Base-by-base conservation (phyloP, 2,329 filamentous ascomycete genomes). In the Aspergillus jensenii region DNA sequence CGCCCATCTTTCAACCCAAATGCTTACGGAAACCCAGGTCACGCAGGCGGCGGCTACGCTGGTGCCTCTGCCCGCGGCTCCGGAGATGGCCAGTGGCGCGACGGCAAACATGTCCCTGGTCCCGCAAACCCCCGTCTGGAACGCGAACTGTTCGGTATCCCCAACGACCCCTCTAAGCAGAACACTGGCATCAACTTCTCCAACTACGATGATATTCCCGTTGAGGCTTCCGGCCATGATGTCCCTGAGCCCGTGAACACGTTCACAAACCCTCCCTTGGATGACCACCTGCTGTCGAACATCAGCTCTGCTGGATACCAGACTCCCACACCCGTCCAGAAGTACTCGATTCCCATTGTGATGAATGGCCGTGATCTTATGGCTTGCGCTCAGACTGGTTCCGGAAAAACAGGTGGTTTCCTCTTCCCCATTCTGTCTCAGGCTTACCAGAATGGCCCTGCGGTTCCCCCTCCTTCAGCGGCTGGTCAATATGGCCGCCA, bases 121-220 rank as follows among this genome's bases (percentile, higher is more conserved):
- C 91, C 93, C 63, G 77, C 88, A 68, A 98, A 98, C 81, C 84
- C 88, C 64, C 92, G 93, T 68, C 66, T 96, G 47, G 95, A 99
- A 85, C 93, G 93, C 69, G 95, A 99, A 74, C 89, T 99, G 52
- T 99, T 97, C 76, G 95, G 95, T 71, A 82, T 89, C 51, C 82
- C 88, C 68, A 93, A 98, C 76, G 95, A 98, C 73, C 91, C 93
- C 63, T 87, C 89, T 66, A 98, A 97, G 84, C 90, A 96, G 77
- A 90, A 96, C 72, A 97, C 92, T 35, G 95, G 95, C 79, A 98
- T 99, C 89, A 99, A 99, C 86, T 99, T 99, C 76, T 89, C 96
- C 82, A 99, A 99, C 84, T 99, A 99, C 80, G 95, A 99, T 74
- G 95, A 99, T 78, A 99, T 99, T 66, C 95, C 95, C 55, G 95